These are phyloP conservation scores for Melastoma candidum DNA, from an alignment of 441 rosid species.

Conservation along the genomic window DNA sequence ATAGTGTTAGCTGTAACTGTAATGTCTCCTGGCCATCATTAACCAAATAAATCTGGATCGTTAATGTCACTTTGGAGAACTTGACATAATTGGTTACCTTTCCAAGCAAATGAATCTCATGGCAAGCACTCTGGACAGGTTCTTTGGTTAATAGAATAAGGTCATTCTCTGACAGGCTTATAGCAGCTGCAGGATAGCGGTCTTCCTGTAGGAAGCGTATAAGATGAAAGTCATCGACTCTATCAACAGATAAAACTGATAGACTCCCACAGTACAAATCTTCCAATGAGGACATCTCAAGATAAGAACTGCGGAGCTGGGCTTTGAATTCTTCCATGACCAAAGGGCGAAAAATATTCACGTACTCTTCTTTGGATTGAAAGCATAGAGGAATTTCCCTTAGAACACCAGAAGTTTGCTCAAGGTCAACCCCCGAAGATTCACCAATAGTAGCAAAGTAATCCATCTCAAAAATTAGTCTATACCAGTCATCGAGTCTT, in stretches of 20 bases:
- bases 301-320: constrained; percentile 72
- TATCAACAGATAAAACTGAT: constrained; percentile 88
- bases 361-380: constrained; percentile 75
- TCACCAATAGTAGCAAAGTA: constrained; percentile 72
- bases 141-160: constrained; percentile 89
- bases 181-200: constrained; percentile 42
- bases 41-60: no score
- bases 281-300: constrained; percentile 80
- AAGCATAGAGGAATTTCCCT: constrained; percentile 88
- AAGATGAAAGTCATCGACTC: constrained; percentile 96
- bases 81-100: constrained; percentile 35
- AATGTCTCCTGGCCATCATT: no score
- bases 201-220: constrained; percentile 92
- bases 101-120: constrained; percentile 74
- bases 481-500: constrained; percentile 95
- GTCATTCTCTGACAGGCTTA: constrained; percentile 81
- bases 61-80: neutral
- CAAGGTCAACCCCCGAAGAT: constrained; percentile 42
- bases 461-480: constrained; percentile 79
- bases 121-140: constrained; percentile 41
- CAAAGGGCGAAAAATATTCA: constrained; percentile 78
- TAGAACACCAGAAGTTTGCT: constrained; percentile 34
- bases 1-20: no score
- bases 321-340: constrained; percentile 98
- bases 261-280: constrained; percentile 70